Conservation (phyloP, 768 basidiomycete species). For the Hortiboletus campestris region DNA sequence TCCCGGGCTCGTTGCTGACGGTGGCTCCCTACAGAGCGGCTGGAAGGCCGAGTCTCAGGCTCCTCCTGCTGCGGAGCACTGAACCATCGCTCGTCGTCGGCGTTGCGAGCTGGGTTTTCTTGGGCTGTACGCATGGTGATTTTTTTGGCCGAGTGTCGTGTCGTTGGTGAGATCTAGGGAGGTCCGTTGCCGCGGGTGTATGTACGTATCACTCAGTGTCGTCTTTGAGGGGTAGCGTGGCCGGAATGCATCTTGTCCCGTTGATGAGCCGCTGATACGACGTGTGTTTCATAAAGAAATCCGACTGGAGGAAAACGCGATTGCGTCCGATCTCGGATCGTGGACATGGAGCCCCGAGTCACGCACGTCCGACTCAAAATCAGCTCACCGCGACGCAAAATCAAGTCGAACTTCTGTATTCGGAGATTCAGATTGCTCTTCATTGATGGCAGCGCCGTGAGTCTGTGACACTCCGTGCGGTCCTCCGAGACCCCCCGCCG, state of each 20-base stretch:
- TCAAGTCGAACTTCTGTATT: too few relatives aligned
- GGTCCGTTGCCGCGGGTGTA: not conserved
- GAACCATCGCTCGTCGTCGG: not conserved
- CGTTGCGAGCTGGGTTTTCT: not conserved
- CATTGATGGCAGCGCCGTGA: too few relatives aligned
- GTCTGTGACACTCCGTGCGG: too few relatives aligned
- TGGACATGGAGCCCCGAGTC: too few relatives aligned
- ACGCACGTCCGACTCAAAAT: too few relatives aligned
- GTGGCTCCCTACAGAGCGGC: not conserved
- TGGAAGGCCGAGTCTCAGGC: slow-evolving; percentile 1
- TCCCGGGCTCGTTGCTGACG: not conserved
- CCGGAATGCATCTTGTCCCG: not conserved
- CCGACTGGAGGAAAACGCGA: too few relatives aligned
- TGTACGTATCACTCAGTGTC: not conserved
- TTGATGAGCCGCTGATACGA: not conserved
- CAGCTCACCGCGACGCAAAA: too few relatives aligned
- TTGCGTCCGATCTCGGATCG: too few relatives aligned
- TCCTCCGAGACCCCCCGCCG: too few relatives aligned
- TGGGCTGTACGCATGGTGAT: not conserved
- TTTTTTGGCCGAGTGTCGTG: too few relatives aligned
- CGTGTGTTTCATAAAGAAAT: too few relatives aligned
- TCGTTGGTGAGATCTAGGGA: not conserved
- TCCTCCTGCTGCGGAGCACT: not conserved
- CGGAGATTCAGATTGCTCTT: too few relatives aligned
- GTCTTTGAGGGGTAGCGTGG: not conserved